A percentile compares a stretch with the other conserved stretches of the same genome.
phyloP scores from a whole-genome alignment of 2,329 filamentous ascomycete genomes.

The Nannizziopsis arthrosporioides region DNA sequence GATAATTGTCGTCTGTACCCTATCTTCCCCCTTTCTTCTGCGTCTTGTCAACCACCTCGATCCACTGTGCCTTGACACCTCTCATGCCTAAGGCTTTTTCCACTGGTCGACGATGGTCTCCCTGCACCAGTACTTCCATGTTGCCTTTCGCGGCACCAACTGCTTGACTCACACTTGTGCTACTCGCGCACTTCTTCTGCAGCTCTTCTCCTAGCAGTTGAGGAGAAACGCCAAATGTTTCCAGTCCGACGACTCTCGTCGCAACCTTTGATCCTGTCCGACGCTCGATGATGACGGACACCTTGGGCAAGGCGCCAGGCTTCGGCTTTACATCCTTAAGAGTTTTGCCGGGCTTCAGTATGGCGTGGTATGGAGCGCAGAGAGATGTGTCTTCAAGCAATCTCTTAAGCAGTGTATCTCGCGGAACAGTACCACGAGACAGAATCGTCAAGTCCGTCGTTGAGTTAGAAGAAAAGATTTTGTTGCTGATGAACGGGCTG shows the following conservation, averaged over 20 bases:
- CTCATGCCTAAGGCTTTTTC: constrained; percentile 48
- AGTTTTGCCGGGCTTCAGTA: constrained; percentile 37
- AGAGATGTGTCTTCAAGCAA: constrained; percentile 40
- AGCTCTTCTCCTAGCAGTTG: constrained; percentile 52
- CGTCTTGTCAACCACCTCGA: constrained; percentile 56
- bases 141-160: constrained; percentile 51
- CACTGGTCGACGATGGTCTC: constrained; percentile 51
- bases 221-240: constrained; percentile 50
- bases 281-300: constrained; percentile 50
- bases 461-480: constrained; percentile 45
- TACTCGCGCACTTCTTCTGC: constrained; percentile 57
- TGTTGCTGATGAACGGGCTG: constrained; percentile 52
- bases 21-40: constrained; percentile 48
- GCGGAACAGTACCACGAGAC: constrained; percentile 46
- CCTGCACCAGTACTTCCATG: constrained; percentile 57
- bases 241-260: constrained; percentile 51
- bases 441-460: constrained; percentile 46
- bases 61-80: constrained; percentile 48
- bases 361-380: constrained; percentile 46
- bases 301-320: constrained; percentile 48
- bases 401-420: constrained; percentile 50
- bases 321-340: constrained; percentile 45
- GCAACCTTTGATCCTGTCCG: constrained; percentile 56
- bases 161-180: constrained; percentile 51
- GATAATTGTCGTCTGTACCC: not conserved